Conservation (phyloP, 306 rosid species). For the Dicorynia guianensis region DNA sequence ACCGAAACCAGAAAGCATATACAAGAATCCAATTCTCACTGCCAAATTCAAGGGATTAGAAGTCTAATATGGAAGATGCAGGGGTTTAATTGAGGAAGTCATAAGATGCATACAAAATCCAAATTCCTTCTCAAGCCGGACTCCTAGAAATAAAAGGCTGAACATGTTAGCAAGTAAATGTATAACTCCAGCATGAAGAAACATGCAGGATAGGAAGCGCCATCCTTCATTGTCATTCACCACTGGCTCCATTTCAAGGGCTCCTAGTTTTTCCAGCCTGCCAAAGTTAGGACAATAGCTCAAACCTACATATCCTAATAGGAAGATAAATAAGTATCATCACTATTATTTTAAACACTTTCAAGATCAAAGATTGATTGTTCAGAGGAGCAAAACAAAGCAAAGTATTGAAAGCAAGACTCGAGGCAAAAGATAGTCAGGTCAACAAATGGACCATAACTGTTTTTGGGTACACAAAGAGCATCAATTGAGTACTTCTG, state of each 20-base stretch:
- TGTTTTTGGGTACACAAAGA: not conserved
- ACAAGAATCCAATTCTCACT: conserved; percentile 78
- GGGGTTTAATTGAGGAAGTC: not conserved
- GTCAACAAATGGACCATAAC: not conserved
- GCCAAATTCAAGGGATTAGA: conserved; percentile 46
- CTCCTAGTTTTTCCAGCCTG: conserved; percentile 75
- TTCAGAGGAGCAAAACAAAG: not conserved
- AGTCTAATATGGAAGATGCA: not conserved
- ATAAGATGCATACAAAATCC: conserved; percentile 70
- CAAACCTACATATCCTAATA: conserved; percentile 2
- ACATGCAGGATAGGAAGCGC: conserved; percentile 84
- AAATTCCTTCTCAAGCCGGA: conserved; percentile 85
- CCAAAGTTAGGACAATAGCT: conserved; percentile 6
- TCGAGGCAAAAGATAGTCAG: not conserved
- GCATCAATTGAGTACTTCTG: not conserved
- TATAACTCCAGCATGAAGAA: conserved; percentile 93
- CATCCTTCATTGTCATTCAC: conserved; percentile 63
- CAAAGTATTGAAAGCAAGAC: conserved; percentile 3
- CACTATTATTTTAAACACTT: not conserved
- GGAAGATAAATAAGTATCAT: not conserved
- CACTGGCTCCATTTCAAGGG: conserved; percentile 57
- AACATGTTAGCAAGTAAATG: conserved; percentile 81
- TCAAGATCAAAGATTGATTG: not conserved
- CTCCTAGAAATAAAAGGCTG: conserved; percentile 79
- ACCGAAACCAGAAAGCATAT: conserved; percentile 74